Base-by-base conservation (phyloP, 176 grass and related monocot genomes). In the Tillandsia fasciculata region DNA sequence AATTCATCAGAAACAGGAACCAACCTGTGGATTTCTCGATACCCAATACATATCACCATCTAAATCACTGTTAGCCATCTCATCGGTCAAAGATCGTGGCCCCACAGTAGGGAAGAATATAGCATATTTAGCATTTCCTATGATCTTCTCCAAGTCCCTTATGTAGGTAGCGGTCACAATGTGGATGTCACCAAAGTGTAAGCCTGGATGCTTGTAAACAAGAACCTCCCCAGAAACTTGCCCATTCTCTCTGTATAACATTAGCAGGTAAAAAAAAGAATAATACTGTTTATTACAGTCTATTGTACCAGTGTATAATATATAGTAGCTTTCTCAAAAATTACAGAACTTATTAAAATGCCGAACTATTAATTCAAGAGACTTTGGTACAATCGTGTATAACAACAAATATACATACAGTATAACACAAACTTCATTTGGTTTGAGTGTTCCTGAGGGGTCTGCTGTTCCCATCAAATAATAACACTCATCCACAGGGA, bases 41-140 rank as follows among this genome's bases (percentile, higher is more conserved):
- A 92, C 73, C 85, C 89, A 92, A 13, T 92, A 92, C 48, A 88
- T 72, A 72, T 92, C 85, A 0, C 89, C 89, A 77, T 92, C 89
- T 72, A 81, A 86, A 52, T 92, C 85, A 48, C 89, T 85, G 47
- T 85, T 83, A 26, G 89, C 82, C 82, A 92, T 88, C 49, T 92
- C 85, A 83, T 92, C 89, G 29, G 89, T 85, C 66, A 92, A 80
- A 70, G 89, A 92, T 15, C 89, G 72, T 53, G 61, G 53, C 17
- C 89, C 82, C 76, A 47, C 74, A 10, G 49, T 83, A 17, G 89
- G 79, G 12, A 92, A 92, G 49, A 92, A 53, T 72, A 92, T 92
- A 27, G 73, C 79, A 80, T 88, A 88, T 80, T 85, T 92, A 17
- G 82, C 79, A 80, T 78, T 14, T 57, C 89, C 89, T 12, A 92